Evolutionary conservation across 345 rosid genomes (phyloP).

Genomic region (Anacardium occidentale): DNA sequence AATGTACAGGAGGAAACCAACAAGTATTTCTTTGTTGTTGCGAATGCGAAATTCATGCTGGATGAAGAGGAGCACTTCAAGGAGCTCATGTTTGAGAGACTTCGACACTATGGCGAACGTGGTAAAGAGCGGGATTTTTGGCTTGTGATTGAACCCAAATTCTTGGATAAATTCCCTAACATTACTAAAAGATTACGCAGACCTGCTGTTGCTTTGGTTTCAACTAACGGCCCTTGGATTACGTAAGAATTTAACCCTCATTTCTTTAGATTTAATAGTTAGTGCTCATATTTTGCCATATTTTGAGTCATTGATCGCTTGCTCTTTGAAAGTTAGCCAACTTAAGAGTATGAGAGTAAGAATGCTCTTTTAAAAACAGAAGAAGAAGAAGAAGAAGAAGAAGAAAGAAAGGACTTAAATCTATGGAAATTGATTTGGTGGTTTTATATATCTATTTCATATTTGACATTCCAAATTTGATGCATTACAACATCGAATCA

Average conservation of each 20-base stretch:
- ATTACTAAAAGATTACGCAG: conserved; percentile 72
- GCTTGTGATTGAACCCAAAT: conserved; percentile 92
- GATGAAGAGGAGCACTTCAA: conserved; percentile 97
- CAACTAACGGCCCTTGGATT: conserved; percentile 91
- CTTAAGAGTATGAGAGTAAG: too few relatives aligned
- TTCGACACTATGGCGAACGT: conserved; percentile 65
- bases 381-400: too few relatives aligned
- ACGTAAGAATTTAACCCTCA: conserved; percentile 51
- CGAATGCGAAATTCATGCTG: conserved; percentile 93
- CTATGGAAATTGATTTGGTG: too few relatives aligned
- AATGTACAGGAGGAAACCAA: conserved; percentile 33
- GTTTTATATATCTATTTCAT: too few relatives aligned
- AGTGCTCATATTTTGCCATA: too few relatives aligned
- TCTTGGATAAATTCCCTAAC: conserved; percentile 80
- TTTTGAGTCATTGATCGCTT: too few relatives aligned
- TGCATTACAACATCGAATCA: too few relatives aligned
- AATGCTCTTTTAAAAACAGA: too few relatives aligned
- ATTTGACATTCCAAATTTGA: too few relatives aligned
- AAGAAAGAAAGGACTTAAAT: too few relatives aligned
- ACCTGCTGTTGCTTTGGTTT: conserved; percentile 95
- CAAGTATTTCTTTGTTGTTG: conserved; percentile 73
- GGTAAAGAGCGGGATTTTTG: conserved; percentile 71
- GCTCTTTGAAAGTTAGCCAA: too few relatives aligned
- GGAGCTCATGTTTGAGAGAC: conserved; percentile 82
- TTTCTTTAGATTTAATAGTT: too few relatives aligned